Evolutionary conservation across 352 stramenopile species (phyloP), one percentile per base, ranked within the genome.

Genomic region (Detonula confervacea): DNA sequence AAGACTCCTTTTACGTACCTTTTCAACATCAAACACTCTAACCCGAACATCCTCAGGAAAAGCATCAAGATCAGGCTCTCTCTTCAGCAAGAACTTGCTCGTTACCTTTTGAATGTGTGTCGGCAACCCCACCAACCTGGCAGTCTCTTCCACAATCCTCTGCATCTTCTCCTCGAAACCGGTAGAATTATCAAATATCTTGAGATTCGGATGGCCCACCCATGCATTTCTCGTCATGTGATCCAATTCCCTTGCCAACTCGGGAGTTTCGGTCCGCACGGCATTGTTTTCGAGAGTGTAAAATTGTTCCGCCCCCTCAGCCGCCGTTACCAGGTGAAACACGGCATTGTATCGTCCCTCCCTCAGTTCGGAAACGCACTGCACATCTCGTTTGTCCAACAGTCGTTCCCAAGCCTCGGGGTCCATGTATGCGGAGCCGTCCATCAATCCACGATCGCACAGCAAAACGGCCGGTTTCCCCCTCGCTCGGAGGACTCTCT

Each of bases 241-340:
- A 81, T 98, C 96, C 49, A 97, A 83, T n/a, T 91, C 90, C 52
- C 88, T 87, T n/a, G 96, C 96, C 74, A 97, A 56, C 24, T 98
- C 95, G 24, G 96, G 83, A 12, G 90, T 96, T 91, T 99, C 97
- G n/a, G 94, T 98, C 42, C 97, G 90, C 25, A 96, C 96, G 49
- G 89, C 90, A 86, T 99, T 99, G 81, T 98, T 99, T 24, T 98
- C 96, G 39, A 98, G 84, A 14, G 96, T 97, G 86, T 99, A 99
- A 80, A 96, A 98, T 66, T 95, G 91, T 63, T 97, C 95, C 8
- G 97, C 97, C 54, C 97, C 97, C 57, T 97, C 89, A 1, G 97
- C 97, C 1, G 97, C 96, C 14, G 95, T 96, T 2, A 96, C 89
- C 52, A 97, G 82, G 78, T 97, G 94, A 62, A 96, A 91, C 7